phyloP scores from a whole-genome alignment of 1,284 basidiomycete species.

The Hymenochaete sp. region DNA sequence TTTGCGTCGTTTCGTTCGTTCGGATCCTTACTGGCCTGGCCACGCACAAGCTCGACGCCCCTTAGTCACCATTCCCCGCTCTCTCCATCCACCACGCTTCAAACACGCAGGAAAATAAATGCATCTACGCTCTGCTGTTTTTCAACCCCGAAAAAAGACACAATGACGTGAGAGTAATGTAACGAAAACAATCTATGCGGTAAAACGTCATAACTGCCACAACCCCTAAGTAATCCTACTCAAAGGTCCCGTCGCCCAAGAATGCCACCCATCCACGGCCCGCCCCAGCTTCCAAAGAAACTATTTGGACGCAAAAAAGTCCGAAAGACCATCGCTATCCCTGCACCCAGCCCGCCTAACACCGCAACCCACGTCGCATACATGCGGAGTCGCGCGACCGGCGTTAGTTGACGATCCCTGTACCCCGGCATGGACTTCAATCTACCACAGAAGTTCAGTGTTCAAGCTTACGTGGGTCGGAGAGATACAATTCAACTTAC shows the following conservation, averaged over 20 bases:
- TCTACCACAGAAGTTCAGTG: constrained; percentile 34
- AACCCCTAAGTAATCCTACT: too few species aligned
- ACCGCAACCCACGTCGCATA: constrained; percentile 63
- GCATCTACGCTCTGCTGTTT: neutral
- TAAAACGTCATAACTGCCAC: constrained; percentile 13
- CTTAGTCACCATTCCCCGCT: too few species aligned
- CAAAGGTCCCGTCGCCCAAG: constrained; percentile 37
- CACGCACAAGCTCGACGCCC: too few species aligned
- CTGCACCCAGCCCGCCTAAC: constrained; percentile 62
- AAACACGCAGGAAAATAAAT: neutral
- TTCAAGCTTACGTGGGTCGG: constrained; percentile 11
- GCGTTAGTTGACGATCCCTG: constrained; percentile 61
- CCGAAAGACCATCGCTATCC: constrained; percentile 58
- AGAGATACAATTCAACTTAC: constrained; percentile 39
- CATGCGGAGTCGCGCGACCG: constrained; percentile 55
- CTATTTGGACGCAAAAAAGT: constrained; percentile 54
- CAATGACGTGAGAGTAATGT: neutral
- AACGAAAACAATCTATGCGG: constrained; percentile 1
- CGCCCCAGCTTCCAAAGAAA: constrained; percentile 41
- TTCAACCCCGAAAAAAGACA: neutral
- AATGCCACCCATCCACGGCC: constrained; percentile 54
- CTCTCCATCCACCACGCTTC: neutral
- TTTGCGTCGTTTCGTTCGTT: too few species aligned
- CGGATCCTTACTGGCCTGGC: too few species aligned
- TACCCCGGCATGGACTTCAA: constrained; percentile 65